Base-by-base conservation (phyloP, 129 eudicot species). In the Arctium minus region DNA sequence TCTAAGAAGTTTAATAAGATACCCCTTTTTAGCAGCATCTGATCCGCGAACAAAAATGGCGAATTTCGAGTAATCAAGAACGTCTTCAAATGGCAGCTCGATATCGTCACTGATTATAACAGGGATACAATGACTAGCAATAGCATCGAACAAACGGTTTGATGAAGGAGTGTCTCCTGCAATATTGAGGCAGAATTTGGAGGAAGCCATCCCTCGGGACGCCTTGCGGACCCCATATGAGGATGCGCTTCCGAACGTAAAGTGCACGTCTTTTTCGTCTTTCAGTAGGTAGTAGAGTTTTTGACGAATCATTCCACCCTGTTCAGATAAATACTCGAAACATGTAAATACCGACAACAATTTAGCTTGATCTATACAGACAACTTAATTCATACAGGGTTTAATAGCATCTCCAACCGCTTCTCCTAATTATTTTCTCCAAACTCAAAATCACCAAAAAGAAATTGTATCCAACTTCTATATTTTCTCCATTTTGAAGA, bases 121-220 rank as follows among this genome's bases (percentile, higher is more conserved):
- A 4, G 98, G 98, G 73, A 92, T 90, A 77, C 97, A 94, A 70
- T 94, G 94, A 78, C 91, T 87, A n/a, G 88, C 96, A 70, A 94
- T 94, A 73, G 96, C 97, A 77, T 94, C 98, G 86, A 94, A 94
- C 42, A 94, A 86, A 6, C 98, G 94, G 48, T 95, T 92, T n/a
- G 98, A 95, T 12, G 98, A 95, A 30, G 98, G 98, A 4, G 98
- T 93, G 88, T 95, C 98, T 39, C 97, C 97, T 0, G 97, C 97
- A 27, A 94, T 92, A 72, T 90, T 89, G 29, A 92, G 87, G 88
- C 98, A 94, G 75, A 94, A 94, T 78, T 94, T 95, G 17, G 98
- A 92, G 3, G 93, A 75, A 13, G 88, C 87, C 98, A 92, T 95
- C 64, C 98, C 98, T 48, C 53, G 82, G 29, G 93, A 85, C 18